These are phyloP conservation scores for Verticillium dahliae DNA, from an alignment of 2,329 filamentous ascomycete species.

Conservation along the genomic window DNA sequence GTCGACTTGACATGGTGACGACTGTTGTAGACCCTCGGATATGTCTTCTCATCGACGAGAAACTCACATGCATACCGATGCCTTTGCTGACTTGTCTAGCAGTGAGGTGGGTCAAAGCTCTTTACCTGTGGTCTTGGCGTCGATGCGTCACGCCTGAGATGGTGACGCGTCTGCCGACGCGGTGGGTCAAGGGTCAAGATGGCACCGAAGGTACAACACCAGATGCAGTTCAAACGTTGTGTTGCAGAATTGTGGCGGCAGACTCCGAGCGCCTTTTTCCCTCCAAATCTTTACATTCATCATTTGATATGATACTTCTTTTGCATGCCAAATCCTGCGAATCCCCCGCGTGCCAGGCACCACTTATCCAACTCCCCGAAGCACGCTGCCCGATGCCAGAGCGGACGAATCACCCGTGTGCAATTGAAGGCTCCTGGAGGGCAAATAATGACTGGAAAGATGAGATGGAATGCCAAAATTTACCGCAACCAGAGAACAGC, in stretches of 20 bases:
- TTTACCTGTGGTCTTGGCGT: neutral
- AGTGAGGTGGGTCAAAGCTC: constrained; percentile 1
- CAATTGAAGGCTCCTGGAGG: neutral
- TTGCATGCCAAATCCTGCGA: too few relatives aligned
- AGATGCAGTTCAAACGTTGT: too few relatives aligned
- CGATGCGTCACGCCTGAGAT: neutral
- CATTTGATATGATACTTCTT: neutral
- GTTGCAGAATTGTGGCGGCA: too few relatives aligned
- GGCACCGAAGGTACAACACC: neutral
- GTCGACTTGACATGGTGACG: neutral
- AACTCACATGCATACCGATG: too few relatives aligned
- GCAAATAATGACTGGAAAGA: neutral
- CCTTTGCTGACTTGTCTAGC: neutral
- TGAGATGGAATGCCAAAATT: neutral
- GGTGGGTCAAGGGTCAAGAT: neutral
- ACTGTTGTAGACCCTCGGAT: neutral
- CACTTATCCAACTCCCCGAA: neutral
- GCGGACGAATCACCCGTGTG: neutral
- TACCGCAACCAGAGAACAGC: neutral
- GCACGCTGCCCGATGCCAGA: neutral
- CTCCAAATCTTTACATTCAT: too few relatives aligned
- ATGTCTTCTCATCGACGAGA: neutral
- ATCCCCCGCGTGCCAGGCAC: too few relatives aligned
- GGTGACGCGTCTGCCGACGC: neutral
- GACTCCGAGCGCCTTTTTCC: too few relatives aligned